phyloP scores from a whole-genome alignment of 495 filamentous ascomycete genomes.

The Sabuloglossum arenarium region DNA sequence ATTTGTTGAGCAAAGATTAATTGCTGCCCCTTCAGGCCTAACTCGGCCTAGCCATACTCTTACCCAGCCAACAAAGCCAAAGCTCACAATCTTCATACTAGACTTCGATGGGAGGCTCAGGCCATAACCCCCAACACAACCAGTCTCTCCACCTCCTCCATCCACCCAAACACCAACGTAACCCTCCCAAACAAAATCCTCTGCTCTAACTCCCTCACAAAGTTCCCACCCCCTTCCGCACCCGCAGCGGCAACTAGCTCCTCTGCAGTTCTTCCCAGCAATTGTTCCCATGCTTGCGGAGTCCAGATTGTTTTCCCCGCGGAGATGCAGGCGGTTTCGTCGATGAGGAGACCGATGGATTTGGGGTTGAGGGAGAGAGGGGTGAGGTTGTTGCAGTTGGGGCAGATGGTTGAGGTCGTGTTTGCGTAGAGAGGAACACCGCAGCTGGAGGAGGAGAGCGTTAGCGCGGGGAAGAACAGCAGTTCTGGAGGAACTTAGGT shows the following conservation, averaged over 20 bases:
- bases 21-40: no score
- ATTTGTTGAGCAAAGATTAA: no score
- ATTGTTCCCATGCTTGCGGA: constrained; percentile 27
- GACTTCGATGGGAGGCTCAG: constrained; percentile 14
- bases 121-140: constrained; percentile 26
- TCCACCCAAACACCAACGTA: constrained; percentile 34
- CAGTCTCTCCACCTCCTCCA: constrained; percentile 22
- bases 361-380: constrained; percentile 31
- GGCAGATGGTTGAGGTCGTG: constrained; percentile 23
- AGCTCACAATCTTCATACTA: no score
- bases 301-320: constrained; percentile 31
- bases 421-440: constrained; percentile 34
- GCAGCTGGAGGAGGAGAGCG: constrained; percentile 22
- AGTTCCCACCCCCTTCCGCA: constrained; percentile 4
- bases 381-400: constrained; percentile 26
- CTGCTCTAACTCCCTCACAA: constrained; percentile 25
- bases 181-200: constrained; percentile 26
- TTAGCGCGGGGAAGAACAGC: neutral
- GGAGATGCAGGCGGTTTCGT: constrained; percentile 31
- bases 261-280: constrained; percentile 23
- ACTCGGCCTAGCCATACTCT: no score
- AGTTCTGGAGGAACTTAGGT: neutral
- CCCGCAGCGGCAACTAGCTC: constrained; percentile 10
- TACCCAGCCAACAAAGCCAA: no score
- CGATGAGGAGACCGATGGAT: constrained; percentile 28